These are phyloP conservation scores for Clonostachys rhizophaga DNA, from an alignment of 2,329 filamentous ascomycete species.

Conservation along the genomic window DNA sequence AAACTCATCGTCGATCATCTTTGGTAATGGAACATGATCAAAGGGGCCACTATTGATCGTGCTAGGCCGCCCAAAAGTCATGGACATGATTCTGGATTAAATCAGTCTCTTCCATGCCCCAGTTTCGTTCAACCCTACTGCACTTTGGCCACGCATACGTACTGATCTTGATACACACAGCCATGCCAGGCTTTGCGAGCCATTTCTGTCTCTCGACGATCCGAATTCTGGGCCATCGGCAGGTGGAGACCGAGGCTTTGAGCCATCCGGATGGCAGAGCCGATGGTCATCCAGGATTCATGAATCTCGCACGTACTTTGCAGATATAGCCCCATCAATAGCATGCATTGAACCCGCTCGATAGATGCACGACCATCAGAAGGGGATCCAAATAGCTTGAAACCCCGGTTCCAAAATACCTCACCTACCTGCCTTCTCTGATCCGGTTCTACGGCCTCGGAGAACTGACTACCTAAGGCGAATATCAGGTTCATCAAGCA, in stretches of 20 bases:
- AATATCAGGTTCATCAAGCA: constrained; percentile 4
- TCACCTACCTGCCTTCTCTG: neutral
- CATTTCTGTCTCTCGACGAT: constrained; percentile 1
- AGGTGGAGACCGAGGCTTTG: constrained; percentile 39
- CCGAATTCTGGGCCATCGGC: neutral
- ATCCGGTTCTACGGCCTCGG: neutral
- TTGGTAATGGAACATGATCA: neutral
- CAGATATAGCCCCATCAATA: constrained; percentile 41
- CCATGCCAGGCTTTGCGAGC: constrained; percentile 5
- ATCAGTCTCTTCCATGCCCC: neutral
- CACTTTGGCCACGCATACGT: neutral
- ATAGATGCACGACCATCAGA: constrained; percentile 16
- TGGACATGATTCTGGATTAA: constrained; percentile 2
- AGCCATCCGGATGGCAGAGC: constrained; percentile 38
- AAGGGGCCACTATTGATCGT: constrained; percentile 2
- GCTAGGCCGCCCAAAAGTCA: constrained; percentile 7
- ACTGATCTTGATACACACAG: constrained; percentile 7
- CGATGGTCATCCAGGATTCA: constrained; percentile 43
- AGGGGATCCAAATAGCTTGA: neutral
- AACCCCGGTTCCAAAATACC: constrained; percentile 2
- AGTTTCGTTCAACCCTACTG: neutral
- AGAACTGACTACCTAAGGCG: constrained; percentile 5
- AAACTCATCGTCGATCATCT: constrained; percentile 7
- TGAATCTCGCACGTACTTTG: constrained; percentile 40
- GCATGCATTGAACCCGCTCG: constrained; percentile 36